Conservation (phyloP, 805 yeast species). For the Suhomyces kilbournensis region DNA sequence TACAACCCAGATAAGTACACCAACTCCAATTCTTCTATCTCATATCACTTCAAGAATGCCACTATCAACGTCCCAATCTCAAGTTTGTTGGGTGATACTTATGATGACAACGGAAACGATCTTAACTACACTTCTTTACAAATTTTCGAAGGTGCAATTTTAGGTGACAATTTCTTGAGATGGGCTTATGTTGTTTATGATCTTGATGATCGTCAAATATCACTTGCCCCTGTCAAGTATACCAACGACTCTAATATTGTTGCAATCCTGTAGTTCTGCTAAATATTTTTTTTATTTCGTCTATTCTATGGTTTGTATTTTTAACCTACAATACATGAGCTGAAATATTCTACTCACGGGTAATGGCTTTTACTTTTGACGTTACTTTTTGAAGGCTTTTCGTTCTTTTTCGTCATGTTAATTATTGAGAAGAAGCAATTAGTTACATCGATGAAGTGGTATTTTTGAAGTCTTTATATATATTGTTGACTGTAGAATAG, state of each 20-base stretch:
- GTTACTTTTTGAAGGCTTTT: neutral
- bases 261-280: neutral
- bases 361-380: no score
- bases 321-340: neutral
- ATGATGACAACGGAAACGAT: neutral
- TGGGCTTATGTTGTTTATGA: constrained; percentile 23
- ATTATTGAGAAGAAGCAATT: no score
- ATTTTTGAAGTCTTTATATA: no score
- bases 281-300: neutral
- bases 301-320: neutral
- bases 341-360: neutral
- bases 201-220: constrained; percentile 20
- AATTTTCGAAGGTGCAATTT: constrained; percentile 6
- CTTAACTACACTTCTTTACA: neutral
- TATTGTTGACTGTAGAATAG: no score
- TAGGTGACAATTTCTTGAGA: constrained; percentile 28
- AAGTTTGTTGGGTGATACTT: constrained; percentile 21
- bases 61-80: constrained; percentile 47
- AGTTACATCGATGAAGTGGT: no score
- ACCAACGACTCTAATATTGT: constrained; percentile 8
- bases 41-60: constrained; percentile 57
- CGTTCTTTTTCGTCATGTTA: neutral
- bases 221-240: constrained; percentile 22
- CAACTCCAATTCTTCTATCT: constrained; percentile 14
- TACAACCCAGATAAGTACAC: constrained; percentile 16